Evolutionary conservation across 495 filamentous ascomycete genomes (phyloP), one percentile per base, ranked within the genome.

Genomic region (Penicillium robsamsonii): DNA sequence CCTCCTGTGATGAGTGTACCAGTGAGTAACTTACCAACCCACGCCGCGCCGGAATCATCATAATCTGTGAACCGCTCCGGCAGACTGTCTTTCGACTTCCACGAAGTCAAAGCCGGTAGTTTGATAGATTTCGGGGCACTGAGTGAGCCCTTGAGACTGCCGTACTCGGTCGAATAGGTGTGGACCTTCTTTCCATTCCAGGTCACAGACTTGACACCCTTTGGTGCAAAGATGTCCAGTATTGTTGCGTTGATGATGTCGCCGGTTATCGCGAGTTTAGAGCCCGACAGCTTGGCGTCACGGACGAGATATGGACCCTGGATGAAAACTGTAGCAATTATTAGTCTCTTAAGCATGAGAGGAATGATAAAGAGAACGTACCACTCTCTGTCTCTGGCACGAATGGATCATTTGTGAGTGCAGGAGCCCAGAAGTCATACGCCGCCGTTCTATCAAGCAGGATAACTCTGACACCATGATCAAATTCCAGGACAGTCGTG

Each of bases 71-170:
- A 63, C 12, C 87, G 76, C 65, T 91, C 89, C 0, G 88, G 88
- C 3, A 92, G 79, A 49, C 81, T 81, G 72, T 92, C 82, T 40
- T 85, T 68, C 41, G 79, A 79, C 60, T 82, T 86, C 88, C 89
- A 92, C 0, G 75, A 63, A 18, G 66, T 67, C 10, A 91, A 72
- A 13, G 75, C 48, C 0, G 87, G 86, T 8, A 90, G 42, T 5
- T 55, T 66, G 40, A 87, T 48, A 4, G 72, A 57, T 1, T 69
- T 53, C 0, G 65, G 66, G 59, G 77, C 82, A 17, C 67, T 60
- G 9, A 86, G 58, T 1, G 59, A 77, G 4, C 76, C 76, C 9
- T 78, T 70, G 50, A 81, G 72, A 58, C 80, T 76, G 51, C 84
- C 80, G 55, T 74, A 69, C 15, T 64, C 33, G 56, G 79, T 69